Evolutionary conservation across 768 basidiomycete genomes (phyloP).

Genomic region (Leucocoprinus birnbaumii): DNA sequence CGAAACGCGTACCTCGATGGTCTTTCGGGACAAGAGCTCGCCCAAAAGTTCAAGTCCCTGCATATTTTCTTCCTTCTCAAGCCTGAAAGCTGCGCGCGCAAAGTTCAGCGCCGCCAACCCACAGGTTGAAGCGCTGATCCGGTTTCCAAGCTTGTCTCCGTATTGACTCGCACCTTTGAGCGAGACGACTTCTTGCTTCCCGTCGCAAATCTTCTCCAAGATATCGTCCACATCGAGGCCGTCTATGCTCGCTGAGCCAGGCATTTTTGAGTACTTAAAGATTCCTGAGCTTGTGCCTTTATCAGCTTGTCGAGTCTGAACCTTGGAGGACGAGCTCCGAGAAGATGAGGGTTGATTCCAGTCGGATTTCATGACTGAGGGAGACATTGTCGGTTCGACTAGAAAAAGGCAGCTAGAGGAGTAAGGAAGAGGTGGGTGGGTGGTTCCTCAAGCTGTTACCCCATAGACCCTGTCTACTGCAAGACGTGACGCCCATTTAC

Average conservation of each 20-base stretch:
- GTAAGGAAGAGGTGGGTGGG: too few species aligned
- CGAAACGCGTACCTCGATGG: slow-evolving; percentile 12
- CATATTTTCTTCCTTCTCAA: slow-evolving; percentile 29
- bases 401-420: too few species aligned
- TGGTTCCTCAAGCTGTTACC: too few species aligned
- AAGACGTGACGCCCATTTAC: too few species aligned
- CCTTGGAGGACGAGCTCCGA: too few species aligned
- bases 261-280: background rate
- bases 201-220: slow-evolving; percentile 19
- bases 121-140: slow-evolving; percentile 46
- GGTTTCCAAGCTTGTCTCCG: slow-evolving; percentile 23
- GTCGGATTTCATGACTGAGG: background rate
- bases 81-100: slow-evolving; percentile 38
- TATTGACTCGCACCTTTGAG: slow-evolving; percentile 58
- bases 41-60: slow-evolving; percentile 4
- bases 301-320: too few species aligned
- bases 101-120: slow-evolving; percentile 70
- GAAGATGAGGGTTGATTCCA: background rate
- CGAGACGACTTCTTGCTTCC: slow-evolving; percentile 38
- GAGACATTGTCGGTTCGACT: background rate
- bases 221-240: slow-evolving; percentile 3
- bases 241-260: background rate
- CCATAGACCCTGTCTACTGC: background rate
- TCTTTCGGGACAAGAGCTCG: slow-evolving; percentile 10
- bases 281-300: background rate